A percentile compares a stretch with the other conserved stretches of the same genome.
Evolutionary conservation across 2,329 filamentous ascomycete genomes (phyloP).

Genomic region (Dactylellina cionopaga): DNA sequence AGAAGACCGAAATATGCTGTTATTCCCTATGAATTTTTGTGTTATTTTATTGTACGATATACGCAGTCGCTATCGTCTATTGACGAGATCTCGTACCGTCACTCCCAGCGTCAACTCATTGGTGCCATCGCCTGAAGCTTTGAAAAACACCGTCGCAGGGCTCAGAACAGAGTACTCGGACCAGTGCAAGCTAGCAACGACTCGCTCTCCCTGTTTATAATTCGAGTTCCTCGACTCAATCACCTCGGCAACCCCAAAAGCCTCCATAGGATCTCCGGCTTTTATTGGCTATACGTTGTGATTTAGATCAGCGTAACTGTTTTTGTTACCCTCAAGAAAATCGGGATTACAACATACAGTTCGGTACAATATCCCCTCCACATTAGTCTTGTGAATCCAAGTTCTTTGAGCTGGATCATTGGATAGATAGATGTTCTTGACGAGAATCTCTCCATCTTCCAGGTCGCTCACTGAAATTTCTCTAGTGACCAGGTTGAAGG

Average conservation of each 20-base stretch:
- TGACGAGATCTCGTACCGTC: slow-evolving; percentile 10
- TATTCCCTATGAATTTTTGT: slow-evolving; percentile 58
- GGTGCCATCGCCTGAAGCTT: slow-evolving; percentile 1
- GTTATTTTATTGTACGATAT: slow-evolving; percentile 58
- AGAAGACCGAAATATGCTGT: slow-evolving; percentile 65
- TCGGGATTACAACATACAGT: background rate
- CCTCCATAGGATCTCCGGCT: slow-evolving; percentile 36
- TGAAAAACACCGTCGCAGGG: slow-evolving; percentile 56
- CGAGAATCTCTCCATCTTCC: slow-evolving; percentile 34
- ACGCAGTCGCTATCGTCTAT: slow-evolving; percentile 61
- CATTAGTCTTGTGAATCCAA: slow-evolving; percentile 42
- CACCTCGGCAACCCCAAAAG: slow-evolving; percentile 23
- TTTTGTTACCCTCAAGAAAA: background rate
- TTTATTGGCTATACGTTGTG: slow-evolving; percentile 26
- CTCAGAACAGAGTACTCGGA: slow-evolving; percentile 62
- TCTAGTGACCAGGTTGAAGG: slow-evolving; percentile 22
- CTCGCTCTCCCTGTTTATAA: slow-evolving; percentile 59
- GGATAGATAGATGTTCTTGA: slow-evolving; percentile 39
- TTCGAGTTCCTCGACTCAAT: slow-evolving; percentile 22
- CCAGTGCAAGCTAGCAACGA: slow-evolving; percentile 60
- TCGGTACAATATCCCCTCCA: slow-evolving; percentile 22
- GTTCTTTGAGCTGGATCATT: slow-evolving; percentile 48
- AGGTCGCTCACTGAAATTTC: background rate
- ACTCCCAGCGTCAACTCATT: slow-evolving; percentile 36
- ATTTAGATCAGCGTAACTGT: background rate